Percentiles rank a stretch among this genome's conserved stretches.
Evolutionary conservation across 2,329 filamentous ascomycete genomes (phyloP).

Genomic region (Ophiosphaerella korrae): DNA sequence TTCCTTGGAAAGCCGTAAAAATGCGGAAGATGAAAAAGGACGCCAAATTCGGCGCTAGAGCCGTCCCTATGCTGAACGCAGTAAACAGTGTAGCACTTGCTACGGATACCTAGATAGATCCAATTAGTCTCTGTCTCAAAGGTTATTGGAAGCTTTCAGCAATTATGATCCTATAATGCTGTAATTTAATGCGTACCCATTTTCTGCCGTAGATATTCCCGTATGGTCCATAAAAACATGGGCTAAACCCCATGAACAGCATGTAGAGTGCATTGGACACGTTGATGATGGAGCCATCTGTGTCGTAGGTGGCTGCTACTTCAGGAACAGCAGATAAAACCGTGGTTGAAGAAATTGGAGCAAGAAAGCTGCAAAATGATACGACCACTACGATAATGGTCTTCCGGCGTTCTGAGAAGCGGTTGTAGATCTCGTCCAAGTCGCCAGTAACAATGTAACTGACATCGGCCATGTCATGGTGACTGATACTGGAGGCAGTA

Average conservation of each 20-base stretch:
- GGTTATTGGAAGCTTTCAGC: background rate
- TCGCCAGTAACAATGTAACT: conserved; percentile 37
- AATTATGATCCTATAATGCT: background rate
- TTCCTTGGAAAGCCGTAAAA: conserved; percentile 75
- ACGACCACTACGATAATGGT: conserved; percentile 69
- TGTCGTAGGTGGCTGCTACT: conserved; percentile 68
- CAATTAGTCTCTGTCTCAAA: conserved; percentile 15
- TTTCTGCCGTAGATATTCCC: conserved; percentile 57
- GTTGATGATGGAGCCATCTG: conserved; percentile 72
- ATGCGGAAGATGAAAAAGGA: conserved; percentile 77
- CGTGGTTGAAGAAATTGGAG: conserved; percentile 75
- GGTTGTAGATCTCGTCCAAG: conserved; percentile 65
- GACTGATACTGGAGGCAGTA: conserved; percentile 37
- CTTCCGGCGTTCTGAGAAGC: conserved; percentile 67
- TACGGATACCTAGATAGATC: conserved; percentile 57
- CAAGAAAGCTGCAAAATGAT: conserved; percentile 76
- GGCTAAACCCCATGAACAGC: conserved; percentile 67
- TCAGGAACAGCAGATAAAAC: conserved; percentile 76
- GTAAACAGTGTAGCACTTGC: conserved; percentile 68
- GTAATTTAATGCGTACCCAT: conserved; percentile 48
- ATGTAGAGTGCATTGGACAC: conserved; percentile 77
- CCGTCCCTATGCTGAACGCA: conserved; percentile 72
- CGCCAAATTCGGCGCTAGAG: conserved; percentile 71
- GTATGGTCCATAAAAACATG: conserved; percentile 74
- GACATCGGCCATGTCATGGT: conserved; percentile 40